Evolutionary conservation across 495 filamentous ascomycete species (phyloP).

Genomic region (Penicillium angulare): DNA sequence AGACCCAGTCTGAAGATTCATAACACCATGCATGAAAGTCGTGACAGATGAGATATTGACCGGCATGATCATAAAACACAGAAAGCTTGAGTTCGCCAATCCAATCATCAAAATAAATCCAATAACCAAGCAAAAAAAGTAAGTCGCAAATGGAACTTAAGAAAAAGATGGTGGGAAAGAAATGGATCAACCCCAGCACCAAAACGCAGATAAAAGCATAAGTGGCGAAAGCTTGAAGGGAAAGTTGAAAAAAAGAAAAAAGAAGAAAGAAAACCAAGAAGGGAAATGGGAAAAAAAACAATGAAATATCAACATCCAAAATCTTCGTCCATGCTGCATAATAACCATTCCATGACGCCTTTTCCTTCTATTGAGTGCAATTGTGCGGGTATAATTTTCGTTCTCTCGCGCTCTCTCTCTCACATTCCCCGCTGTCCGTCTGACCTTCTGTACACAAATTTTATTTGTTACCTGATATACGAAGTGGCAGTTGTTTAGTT

Average conservation of each 20-base stretch:
- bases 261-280: slow-evolving; percentile 7
- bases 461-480: too few species aligned
- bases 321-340: not conserved
- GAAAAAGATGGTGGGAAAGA: not conserved
- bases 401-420: too few species aligned
- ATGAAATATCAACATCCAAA: not conserved
- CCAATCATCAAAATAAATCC: not conserved
- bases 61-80: not conserved
- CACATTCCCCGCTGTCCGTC: too few species aligned
- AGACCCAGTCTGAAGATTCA: not conserved
- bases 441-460: too few species aligned
- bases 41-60: not conserved
- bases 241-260: slow-evolving; percentile 1
- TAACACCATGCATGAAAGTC: slow-evolving; percentile 1
- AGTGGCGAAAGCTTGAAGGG: not conserved
- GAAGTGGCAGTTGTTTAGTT: slow-evolving; percentile 7
- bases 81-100: not conserved
- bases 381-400: slow-evolving; percentile 26
- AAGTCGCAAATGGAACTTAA: not conserved
- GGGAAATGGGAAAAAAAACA: slow-evolving; percentile 1
- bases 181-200: not conserved
- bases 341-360: slow-evolving; percentile 18
- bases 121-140: not conserved
- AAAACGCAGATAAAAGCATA: too few species aligned
- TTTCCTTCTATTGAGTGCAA: slow-evolving; percentile 13